Base-by-base conservation (phyloP, 768 basidiomycete genomes). In the Trametes gibbosa region DNA sequence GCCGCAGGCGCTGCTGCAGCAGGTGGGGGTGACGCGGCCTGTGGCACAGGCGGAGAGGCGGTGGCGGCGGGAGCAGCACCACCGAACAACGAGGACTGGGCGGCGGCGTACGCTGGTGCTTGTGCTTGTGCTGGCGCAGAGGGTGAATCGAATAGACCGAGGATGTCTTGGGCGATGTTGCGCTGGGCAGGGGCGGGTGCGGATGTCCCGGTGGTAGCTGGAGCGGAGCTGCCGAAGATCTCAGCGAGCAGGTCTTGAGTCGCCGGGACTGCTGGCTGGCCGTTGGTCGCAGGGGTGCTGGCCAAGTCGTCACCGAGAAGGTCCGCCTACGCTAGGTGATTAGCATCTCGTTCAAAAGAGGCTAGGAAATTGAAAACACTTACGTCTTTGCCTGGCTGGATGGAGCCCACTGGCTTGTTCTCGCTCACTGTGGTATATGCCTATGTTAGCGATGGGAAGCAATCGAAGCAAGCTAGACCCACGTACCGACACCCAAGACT, bases 381-480 rank as follows among this genome's bases (percentile, higher is more conserved):
- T 65, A 88, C 89, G 59, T 94, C 92, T 73, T 86, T 89, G 32
- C 82, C 82, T 16, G 84, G 81, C 67, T 84, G 80, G 0, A 94
- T 92, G 1, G 95, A 95, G 3, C 96, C 97, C 29, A 99, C 97
- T 35, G 92, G 91, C 68, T 95, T 93, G 69, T 94, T 92, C 75
- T 99, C 96, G 74, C 93, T 95, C 52, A 95, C 94, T 95, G 64
- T 9, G 50, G 9, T 43, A 58, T 13, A 5, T 25, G 63, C 47
- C 17, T 13, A 5, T 25, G 63, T 55, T 17, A 72, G 45, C n/a
- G 23, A 32, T n/a, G 23, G 24, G 1, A 35, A 10, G 8, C 19
- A 34, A 3, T 6, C 19, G 42, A 32, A 35, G 42, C 14, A 8
- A 5, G 51, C 41, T 21, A 56, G n/a, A n/a, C 14, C 16, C 14